Base-by-base conservation (phyloP, 176 grass and related monocot genomes). In the Oryza rufipogon region DNA sequence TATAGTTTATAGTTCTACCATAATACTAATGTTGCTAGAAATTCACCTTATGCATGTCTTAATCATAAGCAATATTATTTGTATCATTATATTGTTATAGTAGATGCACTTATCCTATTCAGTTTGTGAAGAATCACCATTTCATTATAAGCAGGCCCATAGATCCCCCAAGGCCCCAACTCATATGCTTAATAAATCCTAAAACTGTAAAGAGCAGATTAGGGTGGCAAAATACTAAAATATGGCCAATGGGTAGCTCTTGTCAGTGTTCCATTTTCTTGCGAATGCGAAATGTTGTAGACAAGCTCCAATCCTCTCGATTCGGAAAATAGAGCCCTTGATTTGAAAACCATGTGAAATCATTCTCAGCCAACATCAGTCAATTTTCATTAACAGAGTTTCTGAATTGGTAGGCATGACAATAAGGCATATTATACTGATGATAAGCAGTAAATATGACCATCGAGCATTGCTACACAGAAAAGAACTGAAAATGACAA, bases 301-400 rank as follows among this genome's bases (percentile, higher is more conserved):
- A 83, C 26, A 66, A 65, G 71, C 5, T 74, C 42, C 42, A 41
- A 20, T 68, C 30, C 64, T 22, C n/a, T 22, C 1, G 12, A 56
- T 23, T 16, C 13, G 46, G 44, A 81, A 70, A 54, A 81, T 38
- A 38, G 46, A 54, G 12, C 20, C 28, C 46, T 67, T 49, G 47
- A 47, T 54, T 54, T 52, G 46, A 80, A 80, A 80, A 81, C 20
- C 48, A 71, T 2, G 23, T 71, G 26, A 51, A 69, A 48, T 71
- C 54, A 38, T 75, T 83, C 60, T 26, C 19, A 17, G 60, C 20
- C 60, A 83, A 51, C 71, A 38, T 64, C 42, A 17, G 60, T 83
- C 81, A 7, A 4, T 75, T 51, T 66, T 75, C 81, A 36, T 32
- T 36, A 25, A 49, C 44, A 74, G 41, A 9, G 56, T 74, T 48